These are phyloP conservation scores for Carex myosuroides DNA, from an alignment of 176 grass and related monocot genomes.

Conservation along the genomic window DNA sequence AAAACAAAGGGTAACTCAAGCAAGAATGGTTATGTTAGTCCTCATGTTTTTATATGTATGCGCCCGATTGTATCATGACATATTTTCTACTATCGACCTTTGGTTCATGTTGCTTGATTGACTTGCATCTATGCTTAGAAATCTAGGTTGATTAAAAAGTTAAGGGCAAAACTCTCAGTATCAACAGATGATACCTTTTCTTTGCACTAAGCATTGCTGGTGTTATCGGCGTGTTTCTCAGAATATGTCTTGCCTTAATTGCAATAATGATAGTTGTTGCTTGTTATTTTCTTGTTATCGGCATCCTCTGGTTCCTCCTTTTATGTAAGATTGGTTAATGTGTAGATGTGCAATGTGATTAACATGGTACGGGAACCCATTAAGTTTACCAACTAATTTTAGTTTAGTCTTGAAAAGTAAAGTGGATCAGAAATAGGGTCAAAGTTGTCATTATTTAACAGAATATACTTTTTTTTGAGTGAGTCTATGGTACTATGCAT, in stretches of 20 bases:
- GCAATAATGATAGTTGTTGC: neutral
- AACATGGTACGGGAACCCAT: neutral
- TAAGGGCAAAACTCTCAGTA: neutral
- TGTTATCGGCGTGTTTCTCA: neutral
- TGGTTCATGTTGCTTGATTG: neutral
- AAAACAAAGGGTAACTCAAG: neutral
- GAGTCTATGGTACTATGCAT: too few relatives aligned
- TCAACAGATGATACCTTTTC: neutral
- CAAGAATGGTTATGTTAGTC: neutral
- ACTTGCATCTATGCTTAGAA: neutral
- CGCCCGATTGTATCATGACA: neutral
- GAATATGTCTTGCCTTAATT: neutral
- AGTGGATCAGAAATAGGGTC: neutral
- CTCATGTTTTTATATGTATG: neutral
- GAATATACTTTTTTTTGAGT: neutral
- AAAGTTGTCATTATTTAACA: neutral
- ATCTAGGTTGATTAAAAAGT: neutral
- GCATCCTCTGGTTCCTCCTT: neutral
- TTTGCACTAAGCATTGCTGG: neutral
- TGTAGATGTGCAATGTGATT: neutral
- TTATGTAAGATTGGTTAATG: neutral
- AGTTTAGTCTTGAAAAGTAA: neutral
- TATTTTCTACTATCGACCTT: neutral
- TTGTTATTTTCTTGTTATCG: neutral
- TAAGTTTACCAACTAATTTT: neutral